Conservation (phyloP, 371 early-diverging fungal species). For the Lichtheimia ornata region DNA sequence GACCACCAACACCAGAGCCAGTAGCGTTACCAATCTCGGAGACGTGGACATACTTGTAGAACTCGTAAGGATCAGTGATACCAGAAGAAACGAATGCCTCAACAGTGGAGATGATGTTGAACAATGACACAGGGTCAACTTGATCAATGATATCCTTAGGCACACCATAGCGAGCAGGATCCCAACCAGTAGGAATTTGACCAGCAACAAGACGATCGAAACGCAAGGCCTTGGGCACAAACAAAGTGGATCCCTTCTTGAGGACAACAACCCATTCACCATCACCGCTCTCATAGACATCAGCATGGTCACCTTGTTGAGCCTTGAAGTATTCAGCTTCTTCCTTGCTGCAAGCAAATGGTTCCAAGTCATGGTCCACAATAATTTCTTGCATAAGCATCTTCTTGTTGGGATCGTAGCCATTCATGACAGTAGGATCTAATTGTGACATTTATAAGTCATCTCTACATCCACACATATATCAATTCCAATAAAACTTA, state of each 20-base stretch:
- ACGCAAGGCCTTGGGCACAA: constrained; percentile 92
- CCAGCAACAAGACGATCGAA: constrained; percentile 95
- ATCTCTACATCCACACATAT: background rate
- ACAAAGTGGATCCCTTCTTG: constrained; percentile 86
- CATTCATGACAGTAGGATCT: constrained; percentile 86
- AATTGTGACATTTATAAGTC: background rate
- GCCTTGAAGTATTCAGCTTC: constrained; percentile 91
- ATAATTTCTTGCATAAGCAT: constrained; percentile 90
- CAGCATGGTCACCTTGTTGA: constrained; percentile 86
- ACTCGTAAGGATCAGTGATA: constrained; percentile 97
- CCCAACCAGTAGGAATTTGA: constrained; percentile 96
- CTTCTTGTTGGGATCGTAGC: constrained; percentile 92
- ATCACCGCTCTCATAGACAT: constrained; percentile 68
- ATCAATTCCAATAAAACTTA: constrained; percentile 21
- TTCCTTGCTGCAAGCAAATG: constrained; percentile 89
- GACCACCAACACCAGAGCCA: constrained; percentile 91
- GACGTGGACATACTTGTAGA: constrained; percentile 95
- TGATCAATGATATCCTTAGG: constrained; percentile 91
- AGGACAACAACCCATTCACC: constrained; percentile 82
- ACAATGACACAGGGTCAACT: constrained; percentile 90
- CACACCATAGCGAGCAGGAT: constrained; percentile 91
- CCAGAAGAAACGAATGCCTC: constrained; percentile 93
- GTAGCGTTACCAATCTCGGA: constrained; percentile 91
- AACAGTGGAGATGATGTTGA: constrained; percentile 88
- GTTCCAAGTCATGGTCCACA: constrained; percentile 89